phyloP scores from a whole-genome alignment of 2,329 filamentous ascomycete species.

The Cladosporium sp. region DNA sequence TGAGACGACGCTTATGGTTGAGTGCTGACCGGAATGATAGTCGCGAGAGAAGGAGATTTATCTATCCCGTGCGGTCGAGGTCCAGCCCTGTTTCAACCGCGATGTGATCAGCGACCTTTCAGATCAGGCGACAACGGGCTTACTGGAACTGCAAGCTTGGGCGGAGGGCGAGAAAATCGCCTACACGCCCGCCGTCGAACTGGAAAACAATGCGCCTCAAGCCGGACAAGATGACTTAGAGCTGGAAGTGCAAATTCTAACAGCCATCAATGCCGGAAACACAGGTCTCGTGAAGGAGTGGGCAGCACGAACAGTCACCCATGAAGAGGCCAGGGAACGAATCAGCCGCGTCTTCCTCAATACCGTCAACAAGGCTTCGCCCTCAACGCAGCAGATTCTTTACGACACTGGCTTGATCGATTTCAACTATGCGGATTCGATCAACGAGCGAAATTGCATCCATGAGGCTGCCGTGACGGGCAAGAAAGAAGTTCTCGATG shows the following conservation, averaged over 20 bases:
- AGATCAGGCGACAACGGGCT: constrained; percentile 91
- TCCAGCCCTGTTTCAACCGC: constrained; percentile 96
- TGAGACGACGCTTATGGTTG: not conserved
- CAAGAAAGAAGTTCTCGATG: constrained; percentile 67
- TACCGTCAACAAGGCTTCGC: constrained; percentile 77
- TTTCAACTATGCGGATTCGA: constrained; percentile 90
- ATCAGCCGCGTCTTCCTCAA: constrained; percentile 86
- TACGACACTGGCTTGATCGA: constrained; percentile 78
- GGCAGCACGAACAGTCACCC: constrained; percentile 61
- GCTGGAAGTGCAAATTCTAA: constrained; percentile 78
- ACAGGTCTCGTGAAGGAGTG: constrained; percentile 71
- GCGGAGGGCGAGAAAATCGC: constrained; percentile 91
- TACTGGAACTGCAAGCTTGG: constrained; percentile 93
- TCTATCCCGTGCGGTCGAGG: constrained; percentile 89
- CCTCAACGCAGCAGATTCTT: constrained; percentile 67
- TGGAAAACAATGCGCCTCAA: constrained; percentile 31
- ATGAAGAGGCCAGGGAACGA: constrained; percentile 62
- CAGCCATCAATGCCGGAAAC: constrained; percentile 80
- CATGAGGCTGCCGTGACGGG: constrained; percentile 97
- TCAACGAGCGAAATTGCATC: constrained; percentile 93
- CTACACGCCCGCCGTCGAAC: constrained; percentile 40
- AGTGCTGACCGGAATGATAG: constrained; percentile 33
- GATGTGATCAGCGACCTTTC: constrained; percentile 95
- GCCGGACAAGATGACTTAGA: constrained; percentile 78
- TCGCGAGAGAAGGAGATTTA: constrained; percentile 98